Percentiles rank a stretch among this genome's conserved stretches.
phyloP scores from a whole-genome alignment of 768 basidiomycete species.

The Multifurca ochricompacta region DNA sequence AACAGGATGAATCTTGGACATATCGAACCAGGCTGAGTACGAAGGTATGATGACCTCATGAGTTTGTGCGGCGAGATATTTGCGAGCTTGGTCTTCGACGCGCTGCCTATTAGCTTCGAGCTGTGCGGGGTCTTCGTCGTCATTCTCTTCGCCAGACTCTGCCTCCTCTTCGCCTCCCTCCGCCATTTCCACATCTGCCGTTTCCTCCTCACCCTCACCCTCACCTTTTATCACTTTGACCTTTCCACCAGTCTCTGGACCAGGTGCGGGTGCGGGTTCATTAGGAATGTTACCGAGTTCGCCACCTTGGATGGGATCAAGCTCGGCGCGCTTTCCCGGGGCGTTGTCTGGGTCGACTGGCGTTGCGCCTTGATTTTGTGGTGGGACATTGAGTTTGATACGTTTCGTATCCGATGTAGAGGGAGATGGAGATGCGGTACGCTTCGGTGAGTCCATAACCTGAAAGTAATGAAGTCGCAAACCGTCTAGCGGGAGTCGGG shows the following conservation, averaged over 20 bases:
- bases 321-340: conserved; percentile 79
- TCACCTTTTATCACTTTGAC: conserved; percentile 36
- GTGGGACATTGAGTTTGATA: conserved; percentile 30
- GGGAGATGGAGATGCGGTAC: conserved; percentile 31
- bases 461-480: conserved; percentile 3
- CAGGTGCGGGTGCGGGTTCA: conserved; percentile 27
- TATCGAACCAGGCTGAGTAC: conserved; percentile 97
- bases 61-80: conserved; percentile 94
- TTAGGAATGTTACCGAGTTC: conserved; percentile 69
- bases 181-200: conserved; percentile 73
- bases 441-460: conserved; percentile 30
- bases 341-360: conserved; percentile 75
- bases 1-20: conserved; percentile 87
- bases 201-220: conserved; percentile 59
- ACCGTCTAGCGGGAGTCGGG: too few species aligned
- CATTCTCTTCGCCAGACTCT: conserved; percentile 73
- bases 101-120: conserved; percentile 71
- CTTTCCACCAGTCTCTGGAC: conserved; percentile 27
- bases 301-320: conserved; percentile 72
- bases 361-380: conserved; percentile 51
- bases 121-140: conserved; percentile 81
- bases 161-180: conserved; percentile 69
- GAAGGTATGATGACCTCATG: conserved; percentile 97
- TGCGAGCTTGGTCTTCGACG: conserved; percentile 80
- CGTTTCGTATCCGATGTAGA: conserved; percentile 29